Conservation (phyloP, 805 yeast species). For the Debaryomyces hansenii region DNA sequence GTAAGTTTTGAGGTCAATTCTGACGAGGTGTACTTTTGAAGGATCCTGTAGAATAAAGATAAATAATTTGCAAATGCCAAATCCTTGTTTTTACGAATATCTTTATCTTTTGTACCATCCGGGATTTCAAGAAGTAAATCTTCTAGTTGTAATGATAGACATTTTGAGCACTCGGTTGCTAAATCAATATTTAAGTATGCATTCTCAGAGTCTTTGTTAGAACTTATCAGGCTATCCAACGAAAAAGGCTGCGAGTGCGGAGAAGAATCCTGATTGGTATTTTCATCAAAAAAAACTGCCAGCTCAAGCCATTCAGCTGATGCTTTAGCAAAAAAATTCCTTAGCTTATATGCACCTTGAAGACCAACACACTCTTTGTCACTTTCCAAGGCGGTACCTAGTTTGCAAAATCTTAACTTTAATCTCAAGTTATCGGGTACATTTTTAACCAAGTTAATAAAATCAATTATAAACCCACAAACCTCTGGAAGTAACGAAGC, state of each 20-base stretch:
- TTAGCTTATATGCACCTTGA: conserved; percentile 45
- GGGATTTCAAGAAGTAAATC: conserved; percentile 60
- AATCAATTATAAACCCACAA: conserved; percentile 25
- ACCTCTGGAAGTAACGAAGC: conserved; percentile 31
- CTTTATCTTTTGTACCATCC: conserved; percentile 53
- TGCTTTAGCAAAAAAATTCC: conserved; percentile 49
- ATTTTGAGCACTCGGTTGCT: conserved; percentile 63
- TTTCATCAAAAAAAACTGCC: conserved; percentile 43
- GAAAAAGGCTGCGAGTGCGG: not conserved
- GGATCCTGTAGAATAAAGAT: conserved; percentile 54
- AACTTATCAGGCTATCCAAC: conserved; percentile 4
- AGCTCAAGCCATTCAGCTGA: conserved; percentile 55
- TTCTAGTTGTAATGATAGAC: conserved; percentile 54
- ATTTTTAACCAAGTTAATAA: conserved; percentile 28
- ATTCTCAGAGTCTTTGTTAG: conserved; percentile 38
- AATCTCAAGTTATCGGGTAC: conserved; percentile 32
- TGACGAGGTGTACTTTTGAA: conserved; percentile 43
- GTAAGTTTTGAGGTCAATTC: conserved; percentile 9
- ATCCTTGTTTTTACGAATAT: conserved; percentile 53
- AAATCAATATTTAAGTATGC: conserved; percentile 55
- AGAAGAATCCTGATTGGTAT: conserved; percentile 1
- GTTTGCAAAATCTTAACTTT: conserved; percentile 44
- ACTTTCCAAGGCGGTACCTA: conserved; percentile 33
- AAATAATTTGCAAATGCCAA: conserved; percentile 71
- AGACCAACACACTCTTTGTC: conserved; percentile 33